A percentile compares a stretch with the other conserved stretches of the same genome.
Conservation (phyloP, 108 stramenopile species). For the Skeletonema tropicum region DNA sequence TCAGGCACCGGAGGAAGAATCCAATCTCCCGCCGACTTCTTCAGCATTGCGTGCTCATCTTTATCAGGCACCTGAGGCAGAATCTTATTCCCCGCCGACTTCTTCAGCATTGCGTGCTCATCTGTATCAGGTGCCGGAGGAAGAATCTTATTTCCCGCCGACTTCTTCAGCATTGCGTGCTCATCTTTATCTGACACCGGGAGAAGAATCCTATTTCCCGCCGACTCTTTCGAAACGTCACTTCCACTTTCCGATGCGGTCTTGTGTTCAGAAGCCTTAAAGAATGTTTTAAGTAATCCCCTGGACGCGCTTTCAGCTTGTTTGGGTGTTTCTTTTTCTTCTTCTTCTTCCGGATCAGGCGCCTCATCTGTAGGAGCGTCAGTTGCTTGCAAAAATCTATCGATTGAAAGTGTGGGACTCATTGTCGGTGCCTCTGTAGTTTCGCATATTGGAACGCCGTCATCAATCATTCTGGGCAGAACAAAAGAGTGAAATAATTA, state of each 20-base stretch:
- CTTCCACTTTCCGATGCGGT: neutral
- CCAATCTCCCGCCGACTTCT: too few relatives aligned
- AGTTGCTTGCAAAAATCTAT: conserved; percentile 35
- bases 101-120: too few relatives aligned
- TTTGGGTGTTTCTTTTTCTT: neutral
- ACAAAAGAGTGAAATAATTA: conserved; percentile 16
- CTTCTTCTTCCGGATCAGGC: neutral
- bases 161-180: too few relatives aligned
- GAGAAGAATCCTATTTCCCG: conserved; percentile 9
- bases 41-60: too few relatives aligned
- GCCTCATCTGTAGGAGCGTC: conserved; percentile 40
- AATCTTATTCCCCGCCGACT: too few relatives aligned
- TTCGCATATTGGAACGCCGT: conserved; percentile 54
- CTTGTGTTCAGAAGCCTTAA: conserved; percentile 30
- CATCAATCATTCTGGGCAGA: conserved; percentile 58
- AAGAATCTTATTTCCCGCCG: too few relatives aligned
- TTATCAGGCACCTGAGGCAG: too few relatives aligned
- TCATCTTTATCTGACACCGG: too few relatives aligned
- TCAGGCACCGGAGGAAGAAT: conserved; percentile 13
- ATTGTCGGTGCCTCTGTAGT: conserved; percentile 56
- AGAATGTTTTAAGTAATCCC: conserved; percentile 16
- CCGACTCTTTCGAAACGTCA: neutral
- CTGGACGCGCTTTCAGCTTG: neutral
- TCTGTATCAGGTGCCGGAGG: too few relatives aligned
- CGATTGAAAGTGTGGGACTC: conserved; percentile 46